Conservation (phyloP, 495 filamentous ascomycete species). For the Hyaloscypha variabilis region DNA sequence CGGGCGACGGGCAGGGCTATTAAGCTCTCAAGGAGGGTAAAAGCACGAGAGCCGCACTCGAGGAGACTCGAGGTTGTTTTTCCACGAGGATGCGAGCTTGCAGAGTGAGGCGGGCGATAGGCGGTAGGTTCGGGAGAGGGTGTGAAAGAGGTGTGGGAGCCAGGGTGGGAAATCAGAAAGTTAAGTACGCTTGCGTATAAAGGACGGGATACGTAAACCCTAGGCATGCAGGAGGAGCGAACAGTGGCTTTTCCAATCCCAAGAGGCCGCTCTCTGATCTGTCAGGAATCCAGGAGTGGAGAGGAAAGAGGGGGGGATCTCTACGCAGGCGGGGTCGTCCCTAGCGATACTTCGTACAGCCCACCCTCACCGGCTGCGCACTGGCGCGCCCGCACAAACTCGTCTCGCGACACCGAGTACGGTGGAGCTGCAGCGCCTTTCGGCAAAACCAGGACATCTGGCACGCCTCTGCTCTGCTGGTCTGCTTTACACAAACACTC, state of each 20-base stretch:
- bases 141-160: neutral
- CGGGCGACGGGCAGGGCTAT: constrained; percentile 5
- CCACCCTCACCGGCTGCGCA: neutral
- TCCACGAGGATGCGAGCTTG: neutral
- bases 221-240: neutral
- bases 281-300: neutral
- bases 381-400: neutral
- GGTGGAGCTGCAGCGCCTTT: too few relatives aligned
- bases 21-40: too few relatives aligned
- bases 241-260: neutral
- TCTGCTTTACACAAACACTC: neutral
- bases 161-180: neutral
- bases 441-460: too few relatives aligned
- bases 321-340: constrained; percentile 16
- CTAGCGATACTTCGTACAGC: too few relatives aligned
- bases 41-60: neutral
- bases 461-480: too few relatives aligned
- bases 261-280: neutral
- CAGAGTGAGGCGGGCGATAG: constrained; percentile 10
- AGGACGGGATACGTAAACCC: neutral
- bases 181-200: too few relatives aligned
- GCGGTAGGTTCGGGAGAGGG: neutral
- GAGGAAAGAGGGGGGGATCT: neutral
- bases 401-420: too few relatives aligned
- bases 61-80: neutral